Conservation (phyloP, 176 grass and related monocot genomes). For the Miscanthus lutarioriparius region DNA sequence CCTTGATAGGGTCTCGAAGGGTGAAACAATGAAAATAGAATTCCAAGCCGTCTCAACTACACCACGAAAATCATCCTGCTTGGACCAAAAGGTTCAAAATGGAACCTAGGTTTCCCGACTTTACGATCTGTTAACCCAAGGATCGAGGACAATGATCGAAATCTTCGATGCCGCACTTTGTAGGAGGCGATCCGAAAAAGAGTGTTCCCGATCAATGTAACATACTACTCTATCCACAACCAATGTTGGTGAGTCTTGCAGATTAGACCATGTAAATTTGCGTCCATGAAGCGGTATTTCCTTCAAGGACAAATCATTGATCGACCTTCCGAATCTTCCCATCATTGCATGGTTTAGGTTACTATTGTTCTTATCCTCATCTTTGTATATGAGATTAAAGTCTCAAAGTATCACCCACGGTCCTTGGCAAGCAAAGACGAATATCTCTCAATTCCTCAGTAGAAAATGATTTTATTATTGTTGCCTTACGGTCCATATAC, state of each 20-base stretch:
- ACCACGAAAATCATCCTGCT: not conserved
- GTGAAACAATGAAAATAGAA: rapidly evolving
- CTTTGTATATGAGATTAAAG: too few species aligned
- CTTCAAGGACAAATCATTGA: not conserved
- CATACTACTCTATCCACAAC: not conserved
- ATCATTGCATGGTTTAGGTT: not conserved
- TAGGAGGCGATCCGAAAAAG: not conserved
- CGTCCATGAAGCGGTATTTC: not conserved
- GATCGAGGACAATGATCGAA: not conserved
- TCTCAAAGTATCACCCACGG: too few species aligned
- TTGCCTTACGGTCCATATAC: not conserved
- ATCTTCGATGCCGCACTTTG: not conserved
- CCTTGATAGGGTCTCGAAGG: not conserved
- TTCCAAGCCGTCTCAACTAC: not conserved
- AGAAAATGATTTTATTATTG: not conserved
- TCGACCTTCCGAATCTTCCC: not conserved
- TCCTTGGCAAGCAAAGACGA: too few species aligned
- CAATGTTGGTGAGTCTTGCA: not conserved
- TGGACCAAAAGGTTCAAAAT: not conserved
- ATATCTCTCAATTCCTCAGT: not conserved
- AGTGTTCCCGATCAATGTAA: not conserved
- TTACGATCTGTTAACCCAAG: not conserved
- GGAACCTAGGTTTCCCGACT: not conserved
- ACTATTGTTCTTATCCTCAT: not conserved
- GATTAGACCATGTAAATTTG: not conserved